Percentiles rank a stretch among this genome's conserved stretches.
These are phyloP conservation scores for Scheffersomyces stambukii DNA, from an alignment of 1,139 yeast genomes.

Conservation along the genomic window DNA sequence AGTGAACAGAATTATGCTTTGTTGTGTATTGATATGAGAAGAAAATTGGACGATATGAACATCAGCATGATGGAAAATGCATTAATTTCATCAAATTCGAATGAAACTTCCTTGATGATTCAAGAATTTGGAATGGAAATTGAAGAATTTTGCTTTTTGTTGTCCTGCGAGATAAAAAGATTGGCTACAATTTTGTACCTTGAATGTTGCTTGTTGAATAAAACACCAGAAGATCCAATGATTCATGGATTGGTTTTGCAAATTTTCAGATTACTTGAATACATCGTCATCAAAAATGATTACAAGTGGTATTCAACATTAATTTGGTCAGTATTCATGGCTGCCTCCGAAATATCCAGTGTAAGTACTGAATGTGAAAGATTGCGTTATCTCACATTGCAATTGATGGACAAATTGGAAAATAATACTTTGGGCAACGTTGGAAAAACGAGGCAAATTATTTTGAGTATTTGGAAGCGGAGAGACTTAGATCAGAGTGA, in stretches of 20 bases:
- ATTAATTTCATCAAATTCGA: neutral
- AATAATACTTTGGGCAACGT: constrained; percentile 24
- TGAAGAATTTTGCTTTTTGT: constrained; percentile 23
- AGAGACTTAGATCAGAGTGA: constrained; percentile 22
- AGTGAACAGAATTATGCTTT: constrained; percentile 14
- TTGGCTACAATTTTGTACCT: constrained; percentile 21
- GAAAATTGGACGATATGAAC: constrained; percentile 12
- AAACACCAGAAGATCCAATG: constrained; percentile 15
- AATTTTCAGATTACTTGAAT: constrained; percentile 17
- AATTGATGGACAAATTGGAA: constrained; percentile 21
- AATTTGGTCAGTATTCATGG: constrained; percentile 24
- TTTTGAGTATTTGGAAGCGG: constrained; percentile 23
- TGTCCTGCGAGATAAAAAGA: constrained; percentile 26
- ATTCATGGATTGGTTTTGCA: constrained; percentile 14
- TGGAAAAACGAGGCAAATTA: constrained; percentile 17
- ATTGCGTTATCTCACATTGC: constrained; percentile 21
- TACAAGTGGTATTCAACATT: constrained; percentile 24
- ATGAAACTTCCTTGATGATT: constrained; percentile 1
- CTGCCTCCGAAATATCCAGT: constrained; percentile 21
- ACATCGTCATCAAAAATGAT: constrained; percentile 21
- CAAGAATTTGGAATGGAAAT: constrained; percentile 7
- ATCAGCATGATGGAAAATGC: constrained; percentile 6
- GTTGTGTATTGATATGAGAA: constrained; percentile 12
- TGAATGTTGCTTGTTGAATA: constrained; percentile 21
- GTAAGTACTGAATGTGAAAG: constrained; percentile 19